phyloP scores from a whole-genome alignment of 495 filamentous ascomycete genomes.

The Neurospora terricola region DNA sequence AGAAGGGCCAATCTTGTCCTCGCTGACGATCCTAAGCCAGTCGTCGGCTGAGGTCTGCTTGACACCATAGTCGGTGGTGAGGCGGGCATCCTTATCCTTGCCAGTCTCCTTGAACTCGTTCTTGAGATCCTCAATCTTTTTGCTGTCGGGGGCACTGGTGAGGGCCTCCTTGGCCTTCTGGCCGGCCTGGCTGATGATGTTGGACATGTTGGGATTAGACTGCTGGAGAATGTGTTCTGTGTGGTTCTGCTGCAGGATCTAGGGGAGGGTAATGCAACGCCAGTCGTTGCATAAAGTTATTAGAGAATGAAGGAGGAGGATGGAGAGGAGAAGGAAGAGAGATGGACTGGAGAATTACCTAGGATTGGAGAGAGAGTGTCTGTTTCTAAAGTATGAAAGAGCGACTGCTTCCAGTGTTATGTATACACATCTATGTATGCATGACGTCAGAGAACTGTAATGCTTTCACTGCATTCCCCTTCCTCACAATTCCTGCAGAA shows the following conservation, averaged over 20 bases:
- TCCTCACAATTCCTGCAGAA: neutral
- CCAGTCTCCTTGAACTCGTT: slow-evolving; percentile 24
- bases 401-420: neutral
- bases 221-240: neutral
- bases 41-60: slow-evolving; percentile 66
- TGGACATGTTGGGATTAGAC: slow-evolving; percentile 3
- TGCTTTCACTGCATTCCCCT: neutral
- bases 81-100: slow-evolving; percentile 18
- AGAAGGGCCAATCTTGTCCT: slow-evolving; percentile 54
- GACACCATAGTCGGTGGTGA: slow-evolving; percentile 74
- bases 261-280: neutral
- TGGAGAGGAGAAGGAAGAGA: neutral
- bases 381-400: neutral
- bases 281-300: neutral
- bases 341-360: neutral
- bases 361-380: neutral
- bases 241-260: neutral
- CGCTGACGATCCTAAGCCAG: slow-evolving; percentile 58
- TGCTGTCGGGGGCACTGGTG: slow-evolving; percentile 16
- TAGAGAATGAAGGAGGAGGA: neutral
- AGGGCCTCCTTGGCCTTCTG: slow-evolving; percentile 21
- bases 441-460: neutral
- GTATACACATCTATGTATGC: neutral
- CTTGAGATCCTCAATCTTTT: slow-evolving; percentile 33
- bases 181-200: slow-evolving; percentile 13